These are phyloP conservation scores for Phytophthora cajani DNA, from an alignment of 352 stramenopile species.

Conservation along the genomic window DNA sequence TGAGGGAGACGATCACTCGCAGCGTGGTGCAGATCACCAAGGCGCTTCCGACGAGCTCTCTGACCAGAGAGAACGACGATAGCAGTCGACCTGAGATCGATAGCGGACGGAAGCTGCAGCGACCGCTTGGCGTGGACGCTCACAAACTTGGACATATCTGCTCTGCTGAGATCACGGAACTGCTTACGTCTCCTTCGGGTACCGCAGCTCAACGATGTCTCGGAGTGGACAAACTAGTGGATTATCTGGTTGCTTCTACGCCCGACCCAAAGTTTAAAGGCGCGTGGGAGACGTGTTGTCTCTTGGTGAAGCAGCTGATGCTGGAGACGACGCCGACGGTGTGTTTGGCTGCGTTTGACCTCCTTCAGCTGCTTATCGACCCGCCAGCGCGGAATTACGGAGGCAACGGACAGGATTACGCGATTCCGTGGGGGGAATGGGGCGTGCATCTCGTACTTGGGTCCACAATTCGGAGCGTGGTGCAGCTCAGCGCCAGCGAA, in stretches of 20 bases:
- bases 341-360: slow-evolving; percentile 58
- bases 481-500: slow-evolving; percentile 73
- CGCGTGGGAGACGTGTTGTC: slow-evolving; percentile 75
- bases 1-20: slow-evolving; percentile 74
- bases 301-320: slow-evolving; percentile 73
- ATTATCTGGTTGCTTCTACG: slow-evolving; percentile 39
- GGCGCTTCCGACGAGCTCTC: slow-evolving; percentile 20
- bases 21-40: slow-evolving; percentile 80
- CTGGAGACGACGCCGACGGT: slow-evolving; percentile 55
- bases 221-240: slow-evolving; percentile 66
- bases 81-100: slow-evolving; percentile 52
- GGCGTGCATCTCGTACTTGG: slow-evolving; percentile 78
- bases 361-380: slow-evolving; percentile 65
- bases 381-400: slow-evolving; percentile 33
- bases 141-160: slow-evolving; percentile 68
- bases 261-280: slow-evolving; percentile 56
- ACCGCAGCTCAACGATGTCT: slow-evolving; percentile 47
- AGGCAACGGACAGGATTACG: slow-evolving; percentile 39
- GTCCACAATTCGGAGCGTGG: slow-evolving; percentile 75
- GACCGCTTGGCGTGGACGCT: slow-evolving; percentile 62
- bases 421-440: slow-evolving; percentile 83
- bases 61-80: slow-evolving; percentile 20
- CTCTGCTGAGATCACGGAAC: slow-evolving; percentile 53
- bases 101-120: slow-evolving; percentile 51
- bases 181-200: slow-evolving; percentile 51